phyloP scores from a whole-genome alignment of 495 filamentous ascomycete genomes.

The Daldinia decipiens region DNA sequence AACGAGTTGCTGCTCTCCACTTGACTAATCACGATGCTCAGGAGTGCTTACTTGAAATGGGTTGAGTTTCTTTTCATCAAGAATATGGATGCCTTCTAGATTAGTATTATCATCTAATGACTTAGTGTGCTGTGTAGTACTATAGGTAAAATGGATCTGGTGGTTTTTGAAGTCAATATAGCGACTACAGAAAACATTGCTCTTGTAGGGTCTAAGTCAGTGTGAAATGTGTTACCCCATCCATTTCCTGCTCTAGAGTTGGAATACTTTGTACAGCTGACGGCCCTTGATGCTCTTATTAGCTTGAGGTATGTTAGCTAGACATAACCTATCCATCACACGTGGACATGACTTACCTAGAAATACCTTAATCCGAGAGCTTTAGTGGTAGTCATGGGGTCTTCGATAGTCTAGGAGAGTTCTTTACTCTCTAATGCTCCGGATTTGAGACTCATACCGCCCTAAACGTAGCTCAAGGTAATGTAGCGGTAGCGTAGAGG shows the following conservation, averaged over 20 bases:
- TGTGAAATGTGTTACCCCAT: not conserved
- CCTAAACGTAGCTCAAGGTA: slow-evolving; percentile 40
- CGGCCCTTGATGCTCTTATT: not conserved
- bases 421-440: slow-evolving; percentile 26
- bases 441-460: slow-evolving; percentile 23
- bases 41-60: too few species aligned
- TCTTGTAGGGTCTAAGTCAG: not conserved
- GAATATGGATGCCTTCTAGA: not conserved
- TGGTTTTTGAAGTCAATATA: not conserved
- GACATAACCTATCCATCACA: not conserved
- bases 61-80: not conserved
- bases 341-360: not conserved
- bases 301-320: not conserved
- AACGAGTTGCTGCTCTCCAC: not conserved
- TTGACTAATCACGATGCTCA: not conserved
- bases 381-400: not conserved
- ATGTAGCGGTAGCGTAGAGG: slow-evolving; percentile 31
- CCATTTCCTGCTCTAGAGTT: not conserved
- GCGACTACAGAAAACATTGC: not conserved
- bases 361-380: not conserved
- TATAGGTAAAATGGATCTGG: not conserved
- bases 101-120: not conserved
- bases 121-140: not conserved
- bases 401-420: slow-evolving; percentile 18
- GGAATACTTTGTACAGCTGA: too few species aligned